phyloP scores from a whole-genome alignment of 768 basidiomycete genomes.

The Sistotremastrum niveocremeum region DNA sequence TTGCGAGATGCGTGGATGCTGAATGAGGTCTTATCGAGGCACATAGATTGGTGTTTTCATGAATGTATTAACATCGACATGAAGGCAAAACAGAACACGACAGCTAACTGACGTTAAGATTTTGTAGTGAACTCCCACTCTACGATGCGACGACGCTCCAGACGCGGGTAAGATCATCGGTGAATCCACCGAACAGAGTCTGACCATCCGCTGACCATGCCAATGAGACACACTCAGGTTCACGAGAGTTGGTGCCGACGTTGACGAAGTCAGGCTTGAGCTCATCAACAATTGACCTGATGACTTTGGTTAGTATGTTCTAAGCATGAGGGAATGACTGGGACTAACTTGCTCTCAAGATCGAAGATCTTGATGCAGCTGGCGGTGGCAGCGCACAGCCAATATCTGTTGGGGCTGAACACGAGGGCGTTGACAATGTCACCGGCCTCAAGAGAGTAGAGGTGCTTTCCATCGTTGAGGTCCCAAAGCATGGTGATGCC shows the following conservation, averaged over 20 bases:
- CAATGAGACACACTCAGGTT: slow-evolving; percentile 90
- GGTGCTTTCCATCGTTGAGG: slow-evolving; percentile 99
- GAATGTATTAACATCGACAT: too few relatives aligned
- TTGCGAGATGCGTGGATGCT: too few relatives aligned
- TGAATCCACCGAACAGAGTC: slow-evolving; percentile 94
- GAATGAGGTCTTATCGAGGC: too few relatives aligned
- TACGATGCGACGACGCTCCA: slow-evolving; percentile 59
- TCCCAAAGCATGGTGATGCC: slow-evolving; percentile 99
- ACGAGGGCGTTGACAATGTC: slow-evolving; percentile 98
- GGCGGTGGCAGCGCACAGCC: slow-evolving; percentile 96
- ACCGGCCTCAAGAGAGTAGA: slow-evolving; percentile 98
- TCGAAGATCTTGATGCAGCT: slow-evolving; percentile 99
- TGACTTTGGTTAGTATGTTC: slow-evolving; percentile 1
- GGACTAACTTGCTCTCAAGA: slow-evolving; percentile 91
- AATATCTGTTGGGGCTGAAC: slow-evolving; percentile 99
- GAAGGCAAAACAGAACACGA: too few relatives aligned
- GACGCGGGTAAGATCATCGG: slow-evolving; percentile 86
- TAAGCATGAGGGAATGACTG: background rate
- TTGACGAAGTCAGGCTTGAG: slow-evolving; percentile 91
- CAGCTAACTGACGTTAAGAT: too few relatives aligned
- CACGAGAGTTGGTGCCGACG: slow-evolving; percentile 51
- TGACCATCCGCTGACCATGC: slow-evolving; percentile 99
- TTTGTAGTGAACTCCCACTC: too few relatives aligned
- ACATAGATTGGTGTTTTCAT: too few relatives aligned
- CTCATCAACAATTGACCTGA: slow-evolving; percentile 93